These are phyloP conservation scores for Rhizoctonia solani DNA, from an alignment of 1,284 basidiomycete genomes.

Conservation along the genomic window DNA sequence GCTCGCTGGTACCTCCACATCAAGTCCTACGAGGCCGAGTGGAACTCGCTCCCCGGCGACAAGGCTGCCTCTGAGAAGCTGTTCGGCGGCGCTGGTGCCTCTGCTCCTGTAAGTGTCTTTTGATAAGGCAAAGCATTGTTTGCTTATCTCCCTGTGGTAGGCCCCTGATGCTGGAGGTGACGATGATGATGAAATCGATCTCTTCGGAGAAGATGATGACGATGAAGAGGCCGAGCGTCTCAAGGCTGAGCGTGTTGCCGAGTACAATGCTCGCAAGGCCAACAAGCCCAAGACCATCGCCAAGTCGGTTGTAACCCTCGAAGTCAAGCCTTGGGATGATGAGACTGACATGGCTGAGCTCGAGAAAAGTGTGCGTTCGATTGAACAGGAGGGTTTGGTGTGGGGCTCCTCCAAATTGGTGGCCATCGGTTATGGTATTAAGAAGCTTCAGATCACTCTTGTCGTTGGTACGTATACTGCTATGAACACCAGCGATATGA, in stretches of 20 bases:
- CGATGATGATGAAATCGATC: slow-evolving; percentile 92
- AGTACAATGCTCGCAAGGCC: slow-evolving; percentile 93
- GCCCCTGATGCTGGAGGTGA: no score
- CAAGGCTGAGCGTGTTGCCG: slow-evolving; percentile 95
- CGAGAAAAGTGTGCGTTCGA: slow-evolving; percentile 82
- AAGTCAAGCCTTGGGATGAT: slow-evolving; percentile 99
- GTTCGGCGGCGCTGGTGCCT: slow-evolving; percentile 53
- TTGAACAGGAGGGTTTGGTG: slow-evolving; percentile 89
- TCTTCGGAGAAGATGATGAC: slow-evolving; percentile 87
- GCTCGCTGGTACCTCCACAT: slow-evolving; percentile 96
- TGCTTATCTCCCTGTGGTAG: no score
- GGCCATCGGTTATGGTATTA: slow-evolving; percentile 91
- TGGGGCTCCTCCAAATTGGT: slow-evolving; percentile 95
- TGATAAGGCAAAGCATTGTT: no score
- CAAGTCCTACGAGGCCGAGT: slow-evolving; percentile 81
- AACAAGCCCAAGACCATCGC: slow-evolving; percentile 86
- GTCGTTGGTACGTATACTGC: slow-evolving; percentile 77
- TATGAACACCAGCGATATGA: slow-evolving; percentile 1
- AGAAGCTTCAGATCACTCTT: slow-evolving; percentile 90
- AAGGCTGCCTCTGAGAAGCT: slow-evolving; percentile 81
- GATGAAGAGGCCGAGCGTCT: slow-evolving; percentile 90
- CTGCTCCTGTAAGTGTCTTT: slow-evolving; percentile 52
- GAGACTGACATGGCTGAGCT: slow-evolving; percentile 95
- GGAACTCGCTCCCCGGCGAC: slow-evolving; percentile 78
- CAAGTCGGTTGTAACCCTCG: slow-evolving; percentile 95